Base-by-base conservation (phyloP, 2,329 filamentous ascomycete species). In the Aspergillus sp. region DNA sequence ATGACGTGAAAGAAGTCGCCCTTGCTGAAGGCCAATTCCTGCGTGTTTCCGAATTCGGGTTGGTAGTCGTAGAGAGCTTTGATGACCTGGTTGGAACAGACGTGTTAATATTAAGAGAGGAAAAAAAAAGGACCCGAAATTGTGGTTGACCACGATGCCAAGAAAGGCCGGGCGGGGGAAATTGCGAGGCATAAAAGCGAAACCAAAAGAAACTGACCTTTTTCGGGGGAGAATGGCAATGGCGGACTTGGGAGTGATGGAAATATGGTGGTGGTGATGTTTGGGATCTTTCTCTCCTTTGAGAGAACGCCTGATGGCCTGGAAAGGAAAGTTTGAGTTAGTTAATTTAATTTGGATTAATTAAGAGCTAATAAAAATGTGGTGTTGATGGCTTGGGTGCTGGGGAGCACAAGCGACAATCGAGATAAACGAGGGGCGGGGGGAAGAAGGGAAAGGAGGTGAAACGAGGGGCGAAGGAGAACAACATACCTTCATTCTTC, bases 1-100 rank as follows among this genome's bases (percentile, higher is more conserved):
- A 97, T 91, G 52, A 98, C 93, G 73, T 97, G 91, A 66, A 98
- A 93, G 69, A 97, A 98, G 67, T 98, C 93, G 61, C 93, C 93
- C 64, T 89, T 87, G 53, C 85, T 89, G 70, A 98, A 98, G 64
- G 86, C 85, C 59, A 98, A 77, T 72, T 95, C 85, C 65, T 91
- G 85, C 42, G 72, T 71, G 47, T 72, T 68, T 41, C 73, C 72
- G 48, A 82, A 81, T 60, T 85, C 79, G 47, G 90, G 87, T 60
- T 85, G 79, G 71, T 95, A 95, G 68, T 94, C 88, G 77, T 95
- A 95, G 46, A 96, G 84, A 28, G 93, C 93, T 75, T 91, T 90
- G 68, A 98, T 98, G 48, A 98, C 90, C 90, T 96, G 51, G 13
- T 7, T 10, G 33, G 32, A 26, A 26, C 40, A 39, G 46, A 29